A percentile compares a stretch with the other conserved stretches of the same genome.
phyloP scores from a whole-genome alignment of 176 grass and related monocot species.

The Cenchrus fungigraminus region DNA sequence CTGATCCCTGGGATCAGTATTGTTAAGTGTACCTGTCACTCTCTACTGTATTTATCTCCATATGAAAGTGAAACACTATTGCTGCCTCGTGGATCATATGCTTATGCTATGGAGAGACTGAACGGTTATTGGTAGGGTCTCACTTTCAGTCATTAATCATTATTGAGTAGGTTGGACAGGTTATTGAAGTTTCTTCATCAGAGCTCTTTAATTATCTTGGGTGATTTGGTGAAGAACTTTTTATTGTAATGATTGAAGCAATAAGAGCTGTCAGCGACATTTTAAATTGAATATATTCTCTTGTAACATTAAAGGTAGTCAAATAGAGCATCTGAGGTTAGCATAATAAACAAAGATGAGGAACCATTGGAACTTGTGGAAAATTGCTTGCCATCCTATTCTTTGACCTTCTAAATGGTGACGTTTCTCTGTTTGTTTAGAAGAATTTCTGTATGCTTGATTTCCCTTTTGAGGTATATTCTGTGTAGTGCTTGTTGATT shows the following conservation, averaged over 20 bases:
- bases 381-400: slow-evolving; percentile 12
- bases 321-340: background rate
- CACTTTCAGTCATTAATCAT: background rate
- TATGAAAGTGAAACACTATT: slow-evolving; percentile 21
- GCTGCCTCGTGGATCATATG: slow-evolving; percentile 20
- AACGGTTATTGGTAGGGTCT: slow-evolving; percentile 20
- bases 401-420: background rate
- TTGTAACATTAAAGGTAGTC: background rate
- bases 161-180: background rate
- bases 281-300: slow-evolving; percentile 15
- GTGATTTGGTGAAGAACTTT: background rate
- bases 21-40: background rate
- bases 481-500: background rate
- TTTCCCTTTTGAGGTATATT: slow-evolving; percentile 3
- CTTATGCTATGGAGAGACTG: slow-evolving; percentile 9
- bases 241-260: background rate
- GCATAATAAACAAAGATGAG: background rate
- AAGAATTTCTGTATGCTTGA: slow-evolving; percentile 29
- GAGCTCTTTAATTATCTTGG: slow-evolving; percentile 9
- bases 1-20: background rate
- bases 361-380: background rate
- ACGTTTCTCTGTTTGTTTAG: background rate
- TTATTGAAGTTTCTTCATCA: background rate
- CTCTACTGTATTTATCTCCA: background rate
- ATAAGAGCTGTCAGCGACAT: background rate